These are phyloP conservation scores for Kurtzmaniella fragi DNA, from an alignment of 805 yeast species.

Conservation along the genomic window DNA sequence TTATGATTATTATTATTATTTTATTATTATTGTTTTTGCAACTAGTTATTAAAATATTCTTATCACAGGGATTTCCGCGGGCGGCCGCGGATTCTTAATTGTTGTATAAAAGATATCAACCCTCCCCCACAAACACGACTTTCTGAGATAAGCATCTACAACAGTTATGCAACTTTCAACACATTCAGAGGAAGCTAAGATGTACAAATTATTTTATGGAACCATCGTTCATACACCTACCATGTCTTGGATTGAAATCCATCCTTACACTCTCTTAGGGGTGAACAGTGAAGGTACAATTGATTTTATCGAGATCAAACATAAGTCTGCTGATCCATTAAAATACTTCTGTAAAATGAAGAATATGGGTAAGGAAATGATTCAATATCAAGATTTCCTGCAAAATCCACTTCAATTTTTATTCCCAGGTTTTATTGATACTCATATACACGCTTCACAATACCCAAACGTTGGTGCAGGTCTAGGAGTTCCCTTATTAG, in stretches of 20 bases:
- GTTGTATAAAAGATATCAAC: too few relatives aligned
- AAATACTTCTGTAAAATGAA: constrained; percentile 3
- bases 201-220: constrained; percentile 54
- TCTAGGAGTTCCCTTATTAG: constrained; percentile 76
- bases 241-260: constrained; percentile 52
- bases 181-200: background rate
- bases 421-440: constrained; percentile 47
- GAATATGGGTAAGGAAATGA: background rate
- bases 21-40: too few relatives aligned
- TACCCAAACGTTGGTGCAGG: constrained; percentile 55
- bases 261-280: constrained; percentile 55
- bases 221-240: constrained; percentile 70
- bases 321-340: background rate
- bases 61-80: too few relatives aligned
- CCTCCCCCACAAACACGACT: too few relatives aligned
- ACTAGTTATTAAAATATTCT: too few relatives aligned
- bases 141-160: too few relatives aligned
- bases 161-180: too few relatives aligned
- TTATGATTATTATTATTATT: too few relatives aligned
- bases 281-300: constrained; percentile 57
- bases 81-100: too few relatives aligned
- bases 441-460: constrained; percentile 44
- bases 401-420: constrained; percentile 48
- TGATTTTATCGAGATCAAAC: constrained; percentile 23
- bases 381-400: constrained; percentile 22